Evolutionary conservation across 768 basidiomycete species (phyloP).

Genomic region (Sutorius australiensis): DNA sequence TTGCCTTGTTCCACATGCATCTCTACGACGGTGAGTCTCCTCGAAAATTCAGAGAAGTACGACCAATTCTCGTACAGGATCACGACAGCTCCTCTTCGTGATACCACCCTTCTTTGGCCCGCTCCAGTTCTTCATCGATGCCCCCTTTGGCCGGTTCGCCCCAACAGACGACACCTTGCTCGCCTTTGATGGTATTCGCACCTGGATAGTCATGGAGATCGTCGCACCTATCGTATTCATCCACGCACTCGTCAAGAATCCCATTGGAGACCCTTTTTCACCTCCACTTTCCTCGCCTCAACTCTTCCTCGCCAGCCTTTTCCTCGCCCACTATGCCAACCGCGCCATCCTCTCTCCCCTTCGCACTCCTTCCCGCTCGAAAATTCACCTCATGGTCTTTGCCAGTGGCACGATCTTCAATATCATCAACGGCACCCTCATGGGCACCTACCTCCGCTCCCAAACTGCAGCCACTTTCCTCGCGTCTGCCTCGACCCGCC

Average conservation of each 20-base stretch:
- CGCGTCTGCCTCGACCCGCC: conserved; percentile 26
- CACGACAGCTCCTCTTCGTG: conserved; percentile 46
- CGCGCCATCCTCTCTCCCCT: conserved; percentile 78
- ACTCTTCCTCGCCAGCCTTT: conserved; percentile 53
- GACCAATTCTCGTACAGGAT: conserved; percentile 7
- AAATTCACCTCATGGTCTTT: conserved; percentile 65
- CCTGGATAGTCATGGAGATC: conserved; percentile 82
- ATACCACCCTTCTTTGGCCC: conserved; percentile 36
- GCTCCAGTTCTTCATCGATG: conserved; percentile 52
- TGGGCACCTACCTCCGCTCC: conserved; percentile 70
- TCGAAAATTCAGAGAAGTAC: no score
- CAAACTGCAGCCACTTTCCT: conserved; percentile 46
- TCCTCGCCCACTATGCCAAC: conserved; percentile 76
- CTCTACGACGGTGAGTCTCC: conserved; percentile 24
- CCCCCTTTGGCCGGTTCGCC: conserved; percentile 79
- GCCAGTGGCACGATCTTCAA: conserved; percentile 63
- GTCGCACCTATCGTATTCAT: conserved; percentile 56
- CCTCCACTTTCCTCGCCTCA: conserved; percentile 38
- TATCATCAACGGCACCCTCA: conserved; percentile 60
- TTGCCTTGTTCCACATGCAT: conserved; percentile 13
- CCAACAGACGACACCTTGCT: conserved; percentile 43
- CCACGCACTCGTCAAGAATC: conserved; percentile 45
- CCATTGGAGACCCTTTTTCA: conserved; percentile 39
- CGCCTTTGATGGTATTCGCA: conserved; percentile 52
- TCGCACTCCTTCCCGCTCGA: conserved; percentile 74